Percentiles rank a stretch among this genome's conserved stretches.
Evolutionary conservation across 164 flowering plant species (phyloP).

Genomic region (Annona squamosa): DNA sequence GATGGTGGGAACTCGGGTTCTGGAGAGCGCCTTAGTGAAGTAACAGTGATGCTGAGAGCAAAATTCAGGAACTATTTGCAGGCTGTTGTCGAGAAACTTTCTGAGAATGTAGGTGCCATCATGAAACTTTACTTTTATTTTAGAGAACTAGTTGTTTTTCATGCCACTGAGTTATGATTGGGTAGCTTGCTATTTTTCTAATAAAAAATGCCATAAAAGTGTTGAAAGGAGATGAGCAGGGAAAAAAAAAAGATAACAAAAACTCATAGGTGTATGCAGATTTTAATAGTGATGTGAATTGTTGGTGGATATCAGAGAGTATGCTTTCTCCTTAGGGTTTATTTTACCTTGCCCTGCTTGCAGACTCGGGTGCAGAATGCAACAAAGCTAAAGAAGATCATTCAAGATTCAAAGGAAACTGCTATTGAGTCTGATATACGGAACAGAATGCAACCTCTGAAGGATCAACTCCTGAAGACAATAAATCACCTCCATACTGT

Average conservation of each 20-base stretch:
- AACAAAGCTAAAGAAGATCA: slow-evolving; percentile 79
- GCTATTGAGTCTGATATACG: slow-evolving; percentile 69
- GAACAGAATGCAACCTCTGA: slow-evolving; percentile 72
- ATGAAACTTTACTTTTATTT: neutral
- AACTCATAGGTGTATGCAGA: neutral
- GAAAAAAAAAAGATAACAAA: neutral
- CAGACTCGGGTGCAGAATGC: slow-evolving; percentile 65
- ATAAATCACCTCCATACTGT: slow-evolving; percentile 66
- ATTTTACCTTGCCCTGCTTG: slow-evolving; percentile 5
- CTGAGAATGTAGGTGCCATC: slow-evolving; percentile 68
- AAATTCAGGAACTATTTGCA: slow-evolving; percentile 85
- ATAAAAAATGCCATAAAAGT: neutral
- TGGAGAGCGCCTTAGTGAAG: slow-evolving; percentile 89
- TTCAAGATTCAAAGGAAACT: slow-evolving; percentile 72
- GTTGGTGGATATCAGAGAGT: neutral
- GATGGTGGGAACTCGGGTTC: slow-evolving; percentile 56
- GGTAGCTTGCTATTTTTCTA: neutral
- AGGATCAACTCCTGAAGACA: slow-evolving; percentile 58
- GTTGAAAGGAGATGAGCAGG: neutral
- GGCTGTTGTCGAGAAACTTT: slow-evolving; percentile 82
- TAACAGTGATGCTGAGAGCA: slow-evolving; percentile 83
- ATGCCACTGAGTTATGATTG: neutral
- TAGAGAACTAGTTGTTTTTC: neutral
- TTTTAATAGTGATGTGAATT: neutral
- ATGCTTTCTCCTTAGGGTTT: neutral